Evolutionary conservation across 1,284 basidiomycete species (phyloP), one percentile per base, ranked within the genome.

Genomic region (Leccinum fallax): DNA sequence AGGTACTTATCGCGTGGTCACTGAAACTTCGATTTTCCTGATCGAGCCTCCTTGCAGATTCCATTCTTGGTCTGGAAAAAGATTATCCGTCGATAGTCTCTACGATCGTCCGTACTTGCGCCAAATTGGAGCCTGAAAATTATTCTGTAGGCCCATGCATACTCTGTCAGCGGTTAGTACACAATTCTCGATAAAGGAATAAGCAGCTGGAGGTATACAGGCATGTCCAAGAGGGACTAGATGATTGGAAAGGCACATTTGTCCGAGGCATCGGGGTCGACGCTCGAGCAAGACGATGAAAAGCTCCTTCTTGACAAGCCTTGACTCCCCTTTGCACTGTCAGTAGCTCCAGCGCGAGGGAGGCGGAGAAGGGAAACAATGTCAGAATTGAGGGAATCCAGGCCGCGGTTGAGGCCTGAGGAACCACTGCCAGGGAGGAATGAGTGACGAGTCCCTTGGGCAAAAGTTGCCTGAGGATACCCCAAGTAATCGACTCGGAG

Each of bases 51-150:
- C 13, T n/a, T 6, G 9, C 58, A 94, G 93, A 89, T 71, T 96
- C 96, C 71, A 92, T 96, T 63, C 79, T 89, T 16, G 87, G 89
- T 0, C 75, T 96, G 24, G 92, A 93, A 74, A 85, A 84, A 53
- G 87, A 94, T 69, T 95, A 93, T 73, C 94, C 94, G 0, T 92
- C 93, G 0, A 96, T 94, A 0, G 94, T 96, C 4, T 94, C 92
- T 7, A 90, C 94, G 0, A 93, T 96, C 59, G 88, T 87, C 28
- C 83, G 90, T 53, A 96, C 94, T 0, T 93, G 92, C 64, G 87
- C 83, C 26, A 96, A 96, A 76, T 78, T 96, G 38, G 83, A 86
- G 10, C 89, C 94, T 9, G 90, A 90, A 66, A 84, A 85, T 58
- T 76, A 76, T 2, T 77, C 84, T 0, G 76, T 75, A 8, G 78